Base-by-base conservation (phyloP, 2,329 filamentous ascomycete genomes). In the Fusarium sarcochroum region DNA sequence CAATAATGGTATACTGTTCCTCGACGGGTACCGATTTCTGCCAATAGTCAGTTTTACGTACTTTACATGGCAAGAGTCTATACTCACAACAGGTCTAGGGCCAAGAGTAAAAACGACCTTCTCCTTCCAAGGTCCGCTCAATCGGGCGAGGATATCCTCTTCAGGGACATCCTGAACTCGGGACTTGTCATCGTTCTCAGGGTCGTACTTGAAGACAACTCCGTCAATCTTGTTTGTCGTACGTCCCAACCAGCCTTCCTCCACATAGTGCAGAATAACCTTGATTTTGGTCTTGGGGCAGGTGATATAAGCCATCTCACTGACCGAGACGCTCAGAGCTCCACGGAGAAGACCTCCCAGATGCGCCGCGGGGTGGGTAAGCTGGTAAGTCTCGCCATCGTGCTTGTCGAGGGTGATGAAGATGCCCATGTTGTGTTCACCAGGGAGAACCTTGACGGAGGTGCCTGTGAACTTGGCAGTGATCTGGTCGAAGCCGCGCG, bases 381-480 rank as follows among this genome's bases (percentile, higher is more conserved):
- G 87, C 77, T 97, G 94, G 79, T 99, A 99, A 66, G 94, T 92
- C 82, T 99, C 96, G 76, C 95, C 88, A 72, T 91, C 89, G 53
- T 92, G 87, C 68, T 90, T 91, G 74, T 93, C 89, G 25, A 98
- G 82, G 11, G 89, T 94, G 78, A 99, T 91, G 81, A 98, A 99
- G 73, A 99, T 98, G 69, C 96, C 96, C 70, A 97, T 85, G 79
- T 99, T 99, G 82, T 97, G 93, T 76, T 94, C 90, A 67, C 96
- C 96, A 1, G 96, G 93, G 21, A 91, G 90, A 37, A 99, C 95
- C 77, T 94, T 93, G 79, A 99, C 87, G 73, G 93, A 95, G 18
- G 96, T 98, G 58, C 96, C 96, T 1, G 96, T 98, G 81, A 99
- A 99, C 80, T 98, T 98, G 76, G 96, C 96, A 72, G 92, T 95